Conservation (phyloP, 345 rosid species). For the Moricandia arvensis region DNA sequence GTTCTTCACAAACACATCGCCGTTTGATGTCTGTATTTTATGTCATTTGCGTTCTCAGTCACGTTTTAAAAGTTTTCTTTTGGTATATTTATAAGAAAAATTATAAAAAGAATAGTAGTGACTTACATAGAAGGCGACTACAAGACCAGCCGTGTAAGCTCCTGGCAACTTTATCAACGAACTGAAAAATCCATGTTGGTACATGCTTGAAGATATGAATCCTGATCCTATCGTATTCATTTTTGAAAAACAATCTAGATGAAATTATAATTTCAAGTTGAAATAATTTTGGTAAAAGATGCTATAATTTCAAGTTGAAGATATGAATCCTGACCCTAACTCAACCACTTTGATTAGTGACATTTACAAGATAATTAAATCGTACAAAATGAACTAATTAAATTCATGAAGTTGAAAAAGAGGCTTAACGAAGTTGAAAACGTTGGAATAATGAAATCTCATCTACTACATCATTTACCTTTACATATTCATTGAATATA, state of each 20-base stretch:
- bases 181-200: constrained; percentile 80
- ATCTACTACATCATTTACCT: not conserved
- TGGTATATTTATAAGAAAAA: no score
- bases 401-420: not conserved
- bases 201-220: constrained; percentile 77
- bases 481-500: not conserved
- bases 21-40: constrained; percentile 66
- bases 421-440: not conserved
- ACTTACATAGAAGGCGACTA: constrained; percentile 84
- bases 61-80: no score
- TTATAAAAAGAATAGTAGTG: not conserved
- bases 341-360: not conserved
- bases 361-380: not conserved
- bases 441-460: not conserved
- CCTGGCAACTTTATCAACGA: constrained; percentile 83
- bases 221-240: constrained; percentile 63
- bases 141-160: constrained; percentile 81
- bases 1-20: constrained; percentile 66
- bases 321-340: constrained; percentile 82
- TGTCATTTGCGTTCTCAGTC: constrained; percentile 14
- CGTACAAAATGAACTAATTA: not conserved
- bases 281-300: no score
- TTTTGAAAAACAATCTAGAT: no score
- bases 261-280: no score
- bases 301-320: no score